A percentile compares a stretch with the other conserved stretches of the same genome.
Evolutionary conservation across 768 basidiomycete species (phyloP).

Genomic region (Wakefieldia striispora): DNA sequence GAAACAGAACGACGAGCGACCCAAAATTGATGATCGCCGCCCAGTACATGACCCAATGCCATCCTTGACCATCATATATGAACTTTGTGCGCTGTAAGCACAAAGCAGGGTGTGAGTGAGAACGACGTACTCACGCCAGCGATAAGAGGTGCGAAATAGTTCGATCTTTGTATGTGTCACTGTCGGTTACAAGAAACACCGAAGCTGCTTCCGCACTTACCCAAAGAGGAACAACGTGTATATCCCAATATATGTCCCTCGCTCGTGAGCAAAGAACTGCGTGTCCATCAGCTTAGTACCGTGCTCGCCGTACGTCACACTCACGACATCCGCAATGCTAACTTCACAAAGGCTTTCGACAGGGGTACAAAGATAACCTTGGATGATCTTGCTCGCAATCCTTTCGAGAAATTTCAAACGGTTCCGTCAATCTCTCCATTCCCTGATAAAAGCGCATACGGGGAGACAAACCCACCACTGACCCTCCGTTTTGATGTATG

Average conservation of each 20-base stretch:
- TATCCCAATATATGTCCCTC: conserved; percentile 19
- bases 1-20: conserved; percentile 13
- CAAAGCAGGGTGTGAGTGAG: not conserved
- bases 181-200: not conserved
- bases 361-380: conserved; percentile 21
- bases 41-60: conserved; percentile 25
- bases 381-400: conserved; percentile 20
- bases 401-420: not conserved
- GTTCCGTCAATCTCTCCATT: not conserved
- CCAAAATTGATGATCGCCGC: conserved; percentile 20
- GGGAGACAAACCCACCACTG: conserved; percentile 11
- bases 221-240: conserved; percentile 21
- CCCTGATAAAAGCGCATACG: too few species aligned
- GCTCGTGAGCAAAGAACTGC: conserved; percentile 21
- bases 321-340: conserved; percentile 17
- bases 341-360: conserved; percentile 23
- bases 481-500: conserved; percentile 17
- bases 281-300: not conserved
- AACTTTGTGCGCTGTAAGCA: conserved; percentile 9
- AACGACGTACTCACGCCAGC: conserved; percentile 13
- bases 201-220: not conserved
- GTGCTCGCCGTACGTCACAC: not conserved
- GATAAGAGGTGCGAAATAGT: conserved; percentile 21
- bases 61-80: conserved; percentile 19
- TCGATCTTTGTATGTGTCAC: conserved; percentile 7